Conservation (phyloP, 140 eudicot species). For the Bidens hawaiensis region DNA sequence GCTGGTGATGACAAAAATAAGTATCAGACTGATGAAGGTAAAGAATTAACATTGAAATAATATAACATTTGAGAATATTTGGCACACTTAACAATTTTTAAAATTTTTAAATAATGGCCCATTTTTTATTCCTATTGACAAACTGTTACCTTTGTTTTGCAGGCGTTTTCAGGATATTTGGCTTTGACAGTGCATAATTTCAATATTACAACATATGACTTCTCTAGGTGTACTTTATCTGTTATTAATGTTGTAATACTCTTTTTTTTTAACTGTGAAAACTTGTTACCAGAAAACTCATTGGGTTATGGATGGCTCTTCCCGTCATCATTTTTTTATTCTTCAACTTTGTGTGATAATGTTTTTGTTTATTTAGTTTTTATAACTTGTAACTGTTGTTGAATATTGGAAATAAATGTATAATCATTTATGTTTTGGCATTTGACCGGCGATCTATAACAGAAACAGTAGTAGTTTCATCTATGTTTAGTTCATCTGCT, state of each 20-base stretch:
- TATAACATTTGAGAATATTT: background rate
- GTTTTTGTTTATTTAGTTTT: too few relatives aligned
- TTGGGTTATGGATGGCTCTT: too few relatives aligned
- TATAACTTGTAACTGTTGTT: too few relatives aligned
- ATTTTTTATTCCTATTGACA: background rate
- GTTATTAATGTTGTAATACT: background rate
- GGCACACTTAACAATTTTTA: background rate
- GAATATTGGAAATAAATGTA: too few relatives aligned
- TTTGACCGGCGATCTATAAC: too few relatives aligned
- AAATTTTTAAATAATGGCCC: background rate
- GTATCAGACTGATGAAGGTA: conserved; percentile 98
- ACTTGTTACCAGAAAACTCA: too few relatives aligned
- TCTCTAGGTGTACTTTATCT: conserved; percentile 1
- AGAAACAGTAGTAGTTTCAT: too few relatives aligned
- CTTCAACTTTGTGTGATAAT: too few relatives aligned
- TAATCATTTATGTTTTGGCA: too few relatives aligned
- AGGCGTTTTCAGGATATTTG: conserved; percentile 89
- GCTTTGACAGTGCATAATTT: conserved; percentile 65
- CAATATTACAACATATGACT: background rate
- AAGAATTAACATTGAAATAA: background rate
- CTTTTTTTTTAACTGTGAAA: too few relatives aligned
- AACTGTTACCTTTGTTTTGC: conserved; percentile 17
- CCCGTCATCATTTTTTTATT: too few relatives aligned
- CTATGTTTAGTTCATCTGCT: too few relatives aligned
- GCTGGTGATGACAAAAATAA: conserved; percentile 99